These are phyloP conservation scores for Xerocomus spinulosus DNA, from an alignment of 768 basidiomycete species.

Conservation along the genomic window DNA sequence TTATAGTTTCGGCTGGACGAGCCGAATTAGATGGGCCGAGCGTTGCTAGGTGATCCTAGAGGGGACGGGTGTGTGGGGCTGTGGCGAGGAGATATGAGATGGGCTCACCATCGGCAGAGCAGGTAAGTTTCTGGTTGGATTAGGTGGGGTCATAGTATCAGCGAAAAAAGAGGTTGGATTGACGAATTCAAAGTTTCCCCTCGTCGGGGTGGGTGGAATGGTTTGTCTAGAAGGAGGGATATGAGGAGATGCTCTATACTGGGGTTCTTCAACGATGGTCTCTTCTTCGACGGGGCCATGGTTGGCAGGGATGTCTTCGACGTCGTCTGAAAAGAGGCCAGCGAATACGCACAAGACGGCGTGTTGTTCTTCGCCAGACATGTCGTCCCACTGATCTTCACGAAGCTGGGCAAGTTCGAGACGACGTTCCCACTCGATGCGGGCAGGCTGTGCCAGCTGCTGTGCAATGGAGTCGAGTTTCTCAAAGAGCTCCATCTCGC, in stretches of 20 bases:
- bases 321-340: conserved; percentile 27
- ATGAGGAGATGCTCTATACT: conserved; percentile 1
- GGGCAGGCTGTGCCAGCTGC: conserved; percentile 28
- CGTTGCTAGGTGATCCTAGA: conserved; percentile 28
- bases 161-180: conserved; percentile 26
- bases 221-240: conserved; percentile 9
- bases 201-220: conserved; percentile 20
- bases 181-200: conserved; percentile 25
- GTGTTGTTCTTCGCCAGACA: conserved; percentile 31
- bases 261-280: conserved; percentile 16
- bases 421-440: conserved; percentile 32
- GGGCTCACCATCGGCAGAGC: conserved; percentile 28
- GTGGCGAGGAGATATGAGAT: neutral
- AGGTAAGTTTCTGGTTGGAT: conserved; percentile 27
- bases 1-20: conserved; percentile 18
- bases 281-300: conserved; percentile 19
- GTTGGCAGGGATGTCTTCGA: conserved; percentile 12
- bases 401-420: conserved; percentile 26
- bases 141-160: conserved; percentile 16
- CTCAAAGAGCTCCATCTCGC: conserved; percentile 27
- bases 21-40: conserved; percentile 22
- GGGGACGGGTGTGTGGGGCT: neutral
- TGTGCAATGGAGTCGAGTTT: conserved; percentile 17
- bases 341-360: conserved; percentile 27
- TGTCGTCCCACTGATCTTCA: conserved; percentile 31